Base-by-base conservation (phyloP, 768 basidiomycete genomes). In the Bullera alba region DNA sequence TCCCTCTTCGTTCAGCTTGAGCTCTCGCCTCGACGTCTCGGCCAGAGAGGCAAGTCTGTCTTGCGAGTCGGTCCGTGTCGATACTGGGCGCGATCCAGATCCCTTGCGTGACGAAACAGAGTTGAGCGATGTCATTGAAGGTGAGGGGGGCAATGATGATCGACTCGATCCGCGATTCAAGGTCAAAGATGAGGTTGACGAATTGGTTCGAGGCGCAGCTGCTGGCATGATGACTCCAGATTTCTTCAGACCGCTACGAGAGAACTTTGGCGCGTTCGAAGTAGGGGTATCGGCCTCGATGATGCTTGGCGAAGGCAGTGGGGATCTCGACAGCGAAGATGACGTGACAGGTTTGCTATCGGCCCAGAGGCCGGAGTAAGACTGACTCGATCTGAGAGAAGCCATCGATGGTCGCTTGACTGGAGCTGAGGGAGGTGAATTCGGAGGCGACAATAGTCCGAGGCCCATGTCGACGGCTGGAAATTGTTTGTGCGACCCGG, bases 241-340 rank as follows among this genome's bases (percentile, higher is more conserved):
- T 42, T 62, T 63, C 43, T 59, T 65, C 26, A 71, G 30, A 2
- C 57, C 54, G 2, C 67, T 50, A 17, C 69, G 55, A 25, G 67
- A 71, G 42, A 71, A 71, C 23, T 65, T 64, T 5, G 67, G 67
- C 10, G 65, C 59, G 3, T 42, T 41, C 10, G 51, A 50, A 26
- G 36, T 37, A 17, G 37, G 38, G 37, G 27, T n/a, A 12, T 29
- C 35, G 36, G 21, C 19, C n/a, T 54, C 16, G 21, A 39, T 25
- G 22, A 34, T 36, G 37, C 21, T n/a, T 1, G 46, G 48, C 7
- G 52, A 55, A 12, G 48, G 41, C 6, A 46, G 51, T 7, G 44
- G 30, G 5, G 21, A n/a, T 15, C 34, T 22, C 8, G 10, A 10
- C 12, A 39, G 37, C 7, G 8, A 21, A 10, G 37, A 21, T 7